Base-by-base conservation (phyloP, 2,329 filamentous ascomycete species). In the Immersiporthe knoxdaviesiana region DNA sequence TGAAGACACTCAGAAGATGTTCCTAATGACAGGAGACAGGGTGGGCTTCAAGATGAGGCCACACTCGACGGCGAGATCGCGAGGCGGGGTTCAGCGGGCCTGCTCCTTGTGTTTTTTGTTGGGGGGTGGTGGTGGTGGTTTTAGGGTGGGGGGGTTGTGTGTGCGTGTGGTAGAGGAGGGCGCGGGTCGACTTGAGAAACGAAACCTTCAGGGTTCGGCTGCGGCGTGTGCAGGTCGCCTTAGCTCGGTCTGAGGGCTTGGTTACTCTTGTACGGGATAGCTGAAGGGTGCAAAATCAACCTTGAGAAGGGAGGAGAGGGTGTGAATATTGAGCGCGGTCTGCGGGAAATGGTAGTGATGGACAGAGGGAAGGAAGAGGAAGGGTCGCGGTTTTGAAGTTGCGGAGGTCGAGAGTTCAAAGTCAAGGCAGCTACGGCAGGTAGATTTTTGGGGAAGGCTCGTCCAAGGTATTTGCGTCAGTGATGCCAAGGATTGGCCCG, bases 151-250 rank as follows among this genome's bases (percentile, higher is more conserved):
- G 59, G 21, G 32, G 27, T 4, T 8, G 35, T 4, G 8, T n/a
- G 44, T n/a, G 44, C 44, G 44, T 47, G 44, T 47, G 37, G 63
- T 61, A 60, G 44, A 62, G 61, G 61, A 56, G 67, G 47, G 52
- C 62, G 67, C 69, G 60, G 39, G 64, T 64, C 60, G 52, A 41
- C n/a, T n/a, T 58, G 63, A 67, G 41, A 56, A 63, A 61, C 50
- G 59, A 69, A 63, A 64, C 60, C 60, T 47, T 64, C 59, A 66
- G 54, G 60, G 35, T 56, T 52, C 65, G 50, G 67, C 47, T 67
- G 67, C 67, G 69, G 65, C 69, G 64, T 50, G 69, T 71, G 69
- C 69, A 71, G 69, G 69, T 69, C 62, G 69, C 41, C 69, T 67
- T 67, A 67, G 67, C 69, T 66, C 66, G 54, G 56, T 59, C 56